Conservation (phyloP, 805 yeast species). For the Candida sphagnicola region DNA sequence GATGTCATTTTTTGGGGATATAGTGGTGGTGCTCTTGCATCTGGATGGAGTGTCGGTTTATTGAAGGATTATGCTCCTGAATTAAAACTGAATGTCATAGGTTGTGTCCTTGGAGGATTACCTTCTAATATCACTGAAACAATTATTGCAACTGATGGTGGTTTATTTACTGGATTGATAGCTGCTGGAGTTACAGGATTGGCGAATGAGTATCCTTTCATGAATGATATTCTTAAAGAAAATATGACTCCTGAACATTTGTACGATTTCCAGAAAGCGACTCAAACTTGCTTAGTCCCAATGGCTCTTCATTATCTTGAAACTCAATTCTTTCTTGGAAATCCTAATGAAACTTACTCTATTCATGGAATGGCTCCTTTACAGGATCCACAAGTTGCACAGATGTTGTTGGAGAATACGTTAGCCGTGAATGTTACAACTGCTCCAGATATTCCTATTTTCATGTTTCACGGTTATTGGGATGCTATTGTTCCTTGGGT, state of each 20-base stretch:
- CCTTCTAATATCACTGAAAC: too few relatives aligned
- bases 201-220: slow-evolving; percentile 25
- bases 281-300: slow-evolving; percentile 5
- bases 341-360: slow-evolving; percentile 4
- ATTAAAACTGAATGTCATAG: too few relatives aligned
- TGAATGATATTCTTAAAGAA: slow-evolving; percentile 3
- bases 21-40: too few relatives aligned
- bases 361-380: slow-evolving; percentile 15
- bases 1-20: too few relatives aligned
- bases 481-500: slow-evolving; percentile 18
- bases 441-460: slow-evolving; percentile 19
- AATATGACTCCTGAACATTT: neutral
- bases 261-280: neutral
- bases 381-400: slow-evolving; percentile 8
- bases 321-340: slow-evolving; percentile 14
- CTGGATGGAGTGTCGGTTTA: too few relatives aligned
- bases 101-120: too few relatives aligned
- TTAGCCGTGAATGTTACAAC: slow-evolving; percentile 13
- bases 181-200: slow-evolving; percentile 28
- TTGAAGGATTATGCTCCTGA: too few relatives aligned
- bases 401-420: slow-evolving; percentile 16
- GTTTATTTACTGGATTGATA: too few relatives aligned
- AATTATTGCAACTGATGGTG: too few relatives aligned
- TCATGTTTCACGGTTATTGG: slow-evolving; percentile 15
- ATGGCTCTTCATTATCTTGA: slow-evolving; percentile 5